Conservation (phyloP, 1,139 yeast genomes). For the Taphrina communis region DNA sequence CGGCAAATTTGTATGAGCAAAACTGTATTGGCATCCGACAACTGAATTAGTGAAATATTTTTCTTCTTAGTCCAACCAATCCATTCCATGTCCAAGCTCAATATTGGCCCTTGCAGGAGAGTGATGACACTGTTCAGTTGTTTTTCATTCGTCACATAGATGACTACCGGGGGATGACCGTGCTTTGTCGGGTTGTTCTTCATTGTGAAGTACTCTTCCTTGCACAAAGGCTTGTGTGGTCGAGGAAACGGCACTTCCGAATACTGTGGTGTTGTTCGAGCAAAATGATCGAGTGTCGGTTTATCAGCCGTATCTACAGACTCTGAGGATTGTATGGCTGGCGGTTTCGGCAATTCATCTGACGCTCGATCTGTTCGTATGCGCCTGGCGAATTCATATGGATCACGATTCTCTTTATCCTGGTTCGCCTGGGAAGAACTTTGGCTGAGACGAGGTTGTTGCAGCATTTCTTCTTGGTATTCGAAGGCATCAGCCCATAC, state of each 20-base stretch:
- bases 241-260: not conserved
- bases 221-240: constrained; percentile 1
- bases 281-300: not conserved
- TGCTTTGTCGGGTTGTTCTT: constrained; percentile 22
- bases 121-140: constrained; percentile 33
- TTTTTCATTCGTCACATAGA: constrained; percentile 31
- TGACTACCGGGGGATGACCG: constrained; percentile 24
- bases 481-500: constrained; percentile 32
- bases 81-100: constrained; percentile 39
- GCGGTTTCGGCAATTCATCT: not conserved
- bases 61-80: constrained; percentile 1
- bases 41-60: constrained; percentile 36
- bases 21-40: constrained; percentile 26
- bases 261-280: constrained; percentile 11
- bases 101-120: constrained; percentile 24
- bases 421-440: not conserved
- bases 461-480: constrained; percentile 24
- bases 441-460: constrained; percentile 14
- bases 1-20: constrained; percentile 33
- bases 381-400: constrained; percentile 4
- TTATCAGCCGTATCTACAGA: not conserved
- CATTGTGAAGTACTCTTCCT: constrained; percentile 23
- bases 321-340: not conserved
- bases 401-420: constrained; percentile 11
- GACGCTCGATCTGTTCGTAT: not conserved